These are phyloP conservation scores for Ochetophila trinervis DNA, from an alignment of 306 rosid species.

Conservation along the genomic window DNA sequence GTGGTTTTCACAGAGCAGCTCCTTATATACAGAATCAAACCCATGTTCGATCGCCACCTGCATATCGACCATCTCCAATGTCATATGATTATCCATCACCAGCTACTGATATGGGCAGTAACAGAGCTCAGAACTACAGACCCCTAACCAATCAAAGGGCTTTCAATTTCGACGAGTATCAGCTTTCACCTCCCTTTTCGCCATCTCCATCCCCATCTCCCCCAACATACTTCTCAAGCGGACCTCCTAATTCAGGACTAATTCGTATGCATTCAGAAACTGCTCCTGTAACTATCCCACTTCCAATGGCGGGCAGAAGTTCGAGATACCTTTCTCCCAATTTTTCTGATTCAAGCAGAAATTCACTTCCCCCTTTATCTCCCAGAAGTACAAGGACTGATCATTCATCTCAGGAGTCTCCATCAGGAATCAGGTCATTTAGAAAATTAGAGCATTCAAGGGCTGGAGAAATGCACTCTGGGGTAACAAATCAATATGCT, in stretches of 20 bases:
- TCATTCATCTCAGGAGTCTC: conserved; percentile 70
- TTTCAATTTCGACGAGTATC: conserved; percentile 55
- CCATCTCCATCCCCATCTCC: conserved; percentile 75
- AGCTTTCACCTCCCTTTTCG: conserved; percentile 89
- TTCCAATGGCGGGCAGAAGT: conserved; percentile 42
- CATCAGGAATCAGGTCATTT: conserved; percentile 67
- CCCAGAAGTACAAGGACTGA: conserved; percentile 59
- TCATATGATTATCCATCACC: conserved; percentile 55
- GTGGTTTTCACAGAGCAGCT: conserved; percentile 61
- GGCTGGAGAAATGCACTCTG: conserved; percentile 46
- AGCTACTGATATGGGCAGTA: conserved; percentile 45
- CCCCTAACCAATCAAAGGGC: conserved; percentile 38
- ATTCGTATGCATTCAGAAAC: conserved; percentile 59
- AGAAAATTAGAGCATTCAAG: conserved; percentile 60
- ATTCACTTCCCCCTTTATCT: conserved; percentile 74
- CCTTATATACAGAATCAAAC: conserved; percentile 45
- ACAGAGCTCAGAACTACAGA: conserved; percentile 43
- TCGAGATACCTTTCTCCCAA: conserved; percentile 64
- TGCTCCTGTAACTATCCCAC: conserved; percentile 80
- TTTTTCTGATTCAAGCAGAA: conserved; percentile 71
- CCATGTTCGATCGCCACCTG: conserved; percentile 58
- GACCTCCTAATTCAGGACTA: conserved; percentile 37
- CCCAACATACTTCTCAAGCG: conserved; percentile 43
- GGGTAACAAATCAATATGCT: conserved; percentile 25
- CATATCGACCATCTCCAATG: conserved; percentile 49